Percentiles rank a stretch among this genome's conserved stretches.
phyloP scores from a whole-genome alignment of 2,329 filamentous ascomycete genomes.

The Cytospora chrysosperma region DNA sequence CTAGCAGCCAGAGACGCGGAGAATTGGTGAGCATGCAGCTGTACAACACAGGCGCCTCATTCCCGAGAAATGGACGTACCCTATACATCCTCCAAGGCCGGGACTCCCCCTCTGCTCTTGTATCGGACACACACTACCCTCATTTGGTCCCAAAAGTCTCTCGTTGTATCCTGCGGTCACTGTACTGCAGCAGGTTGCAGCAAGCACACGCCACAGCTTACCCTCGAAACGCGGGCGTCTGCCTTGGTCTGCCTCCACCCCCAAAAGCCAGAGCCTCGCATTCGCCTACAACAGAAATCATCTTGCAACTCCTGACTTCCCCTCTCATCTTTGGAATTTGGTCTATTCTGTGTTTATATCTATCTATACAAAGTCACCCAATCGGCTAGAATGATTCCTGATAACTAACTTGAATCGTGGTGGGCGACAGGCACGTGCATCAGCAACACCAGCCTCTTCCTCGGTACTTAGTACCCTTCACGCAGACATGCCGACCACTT shows the following conservation, averaged over 20 bases:
- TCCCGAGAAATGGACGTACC: conserved; percentile 16
- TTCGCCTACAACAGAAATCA: conserved; percentile 14
- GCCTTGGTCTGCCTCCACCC: conserved; percentile 20
- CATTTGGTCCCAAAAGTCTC: conserved; percentile 14
- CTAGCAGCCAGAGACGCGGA: conserved; percentile 4
- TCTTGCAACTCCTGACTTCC: conserved; percentile 12
- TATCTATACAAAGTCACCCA: background rate
- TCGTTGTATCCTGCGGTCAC: conserved; percentile 23
- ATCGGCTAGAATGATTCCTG: background rate
- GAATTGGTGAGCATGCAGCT: conserved; percentile 20
- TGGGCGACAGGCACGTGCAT: conserved; percentile 7
- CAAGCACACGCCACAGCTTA: conserved; percentile 24
- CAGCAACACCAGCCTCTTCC: conserved; percentile 3
- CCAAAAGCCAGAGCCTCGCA: conserved; percentile 21
- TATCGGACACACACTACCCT: conserved; percentile 19
- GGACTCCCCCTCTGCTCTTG: conserved; percentile 9
- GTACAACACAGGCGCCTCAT: conserved; percentile 17
- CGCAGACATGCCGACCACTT: conserved; percentile 7
- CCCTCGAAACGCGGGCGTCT: conserved; percentile 16
- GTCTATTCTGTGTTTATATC: conserved; percentile 2
- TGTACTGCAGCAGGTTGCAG: conserved; percentile 21
- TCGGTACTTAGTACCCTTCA: background rate
- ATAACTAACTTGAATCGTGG: conserved; percentile 9
- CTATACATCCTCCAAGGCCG: conserved; percentile 15
- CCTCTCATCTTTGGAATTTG: conserved; percentile 5